Evolutionary conservation across 345 rosid species (phyloP).

Genomic region (Rhodamnia rubescens): DNA sequence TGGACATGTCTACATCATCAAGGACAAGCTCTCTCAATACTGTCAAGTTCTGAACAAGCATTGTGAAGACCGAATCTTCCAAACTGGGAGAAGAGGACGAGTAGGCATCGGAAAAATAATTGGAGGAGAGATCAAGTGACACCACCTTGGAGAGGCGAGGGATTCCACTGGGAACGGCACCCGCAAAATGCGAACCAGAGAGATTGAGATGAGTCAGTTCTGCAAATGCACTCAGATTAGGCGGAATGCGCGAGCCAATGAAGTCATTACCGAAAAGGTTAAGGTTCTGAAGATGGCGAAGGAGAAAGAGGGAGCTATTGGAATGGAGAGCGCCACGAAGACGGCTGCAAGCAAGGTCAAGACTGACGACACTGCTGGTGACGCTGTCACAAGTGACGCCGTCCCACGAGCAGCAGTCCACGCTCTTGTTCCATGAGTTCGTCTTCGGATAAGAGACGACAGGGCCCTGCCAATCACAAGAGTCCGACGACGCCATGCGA

Average conservation of each 20-base stretch:
- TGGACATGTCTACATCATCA: not conserved
- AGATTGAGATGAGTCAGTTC: not conserved
- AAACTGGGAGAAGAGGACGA: not conserved
- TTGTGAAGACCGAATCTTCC: not conserved
- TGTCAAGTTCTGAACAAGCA: not conserved
- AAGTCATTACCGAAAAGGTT: not conserved
- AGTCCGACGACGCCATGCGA: fast-evolving
- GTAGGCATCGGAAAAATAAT: fast-evolving
- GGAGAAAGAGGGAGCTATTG: not conserved
- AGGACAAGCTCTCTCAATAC: not conserved
- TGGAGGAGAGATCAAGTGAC: not conserved
- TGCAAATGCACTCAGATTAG: not conserved
- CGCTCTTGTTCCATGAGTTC: not conserved
- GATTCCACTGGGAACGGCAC: not conserved
- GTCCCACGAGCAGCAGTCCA: not conserved
- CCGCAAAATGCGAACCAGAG: not conserved
- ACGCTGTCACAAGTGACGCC: not conserved
- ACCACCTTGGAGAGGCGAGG: not conserved
- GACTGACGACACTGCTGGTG: not conserved
- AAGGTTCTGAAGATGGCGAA: not conserved
- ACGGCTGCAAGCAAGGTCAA: not conserved
- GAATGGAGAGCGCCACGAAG: not conserved
- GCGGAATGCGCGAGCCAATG: not conserved
- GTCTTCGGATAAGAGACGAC: not conserved
- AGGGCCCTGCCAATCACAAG: no score